Evolutionary conservation across 1,284 basidiomycete genomes (phyloP).

Genomic region (Xanthoconium separans): DNA sequence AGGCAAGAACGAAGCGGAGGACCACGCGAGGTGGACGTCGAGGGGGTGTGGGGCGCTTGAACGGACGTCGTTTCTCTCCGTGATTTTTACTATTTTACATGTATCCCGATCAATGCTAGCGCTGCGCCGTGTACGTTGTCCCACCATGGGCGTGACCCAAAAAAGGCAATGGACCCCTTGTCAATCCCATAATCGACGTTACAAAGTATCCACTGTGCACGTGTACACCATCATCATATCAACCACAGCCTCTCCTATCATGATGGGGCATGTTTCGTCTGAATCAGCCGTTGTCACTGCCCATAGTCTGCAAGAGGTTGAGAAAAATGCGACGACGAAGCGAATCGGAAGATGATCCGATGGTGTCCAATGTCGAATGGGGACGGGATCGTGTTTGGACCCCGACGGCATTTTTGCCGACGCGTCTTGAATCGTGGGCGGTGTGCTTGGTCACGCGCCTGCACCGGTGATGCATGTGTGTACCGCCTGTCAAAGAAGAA

Average conservation of each 20-base stretch:
- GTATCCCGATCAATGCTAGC: not conserved
- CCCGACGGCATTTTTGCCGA: not conserved
- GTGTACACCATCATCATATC: not conserved
- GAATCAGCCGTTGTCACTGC: no score
- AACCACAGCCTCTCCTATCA: no score
- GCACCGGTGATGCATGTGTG: no score
- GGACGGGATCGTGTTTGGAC: not conserved
- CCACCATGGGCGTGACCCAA: not conserved
- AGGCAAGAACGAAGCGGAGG: constrained; percentile 7
- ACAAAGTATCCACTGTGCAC: not conserved
- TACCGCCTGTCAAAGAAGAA: no score
- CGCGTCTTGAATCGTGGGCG: no score
- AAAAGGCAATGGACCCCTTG: not conserved
- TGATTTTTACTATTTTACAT: not conserved
- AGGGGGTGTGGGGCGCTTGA: constrained; percentile 22
- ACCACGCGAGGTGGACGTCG: constrained; percentile 35
- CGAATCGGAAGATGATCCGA: no score
- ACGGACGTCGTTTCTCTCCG: not conserved
- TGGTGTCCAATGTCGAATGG: not conserved
- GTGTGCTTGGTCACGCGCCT: not conserved
- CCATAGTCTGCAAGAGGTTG: no score
- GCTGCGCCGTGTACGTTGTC: no score
- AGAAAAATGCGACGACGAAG: no score
- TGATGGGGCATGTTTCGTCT: no score
- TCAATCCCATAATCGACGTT: not conserved